These are phyloP conservation scores for Isatis tinctoria DNA, from an alignment of 345 rosid genomes.

Conservation along the genomic window DNA sequence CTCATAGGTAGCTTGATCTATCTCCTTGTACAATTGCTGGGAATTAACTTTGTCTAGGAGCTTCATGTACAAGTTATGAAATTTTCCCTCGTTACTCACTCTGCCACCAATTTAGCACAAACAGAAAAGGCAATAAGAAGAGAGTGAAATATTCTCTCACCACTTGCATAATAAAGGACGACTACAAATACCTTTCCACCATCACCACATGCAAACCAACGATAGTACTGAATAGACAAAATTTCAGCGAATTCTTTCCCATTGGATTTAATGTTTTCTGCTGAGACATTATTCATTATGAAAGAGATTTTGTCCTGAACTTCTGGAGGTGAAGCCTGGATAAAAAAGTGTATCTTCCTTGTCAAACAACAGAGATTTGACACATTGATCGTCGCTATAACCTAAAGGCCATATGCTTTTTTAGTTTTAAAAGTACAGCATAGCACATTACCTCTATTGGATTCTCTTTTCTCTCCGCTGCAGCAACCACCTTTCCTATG, in stretches of 20 bases:
- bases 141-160: not conserved
- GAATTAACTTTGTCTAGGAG: conserved; percentile 72
- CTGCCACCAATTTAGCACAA: conserved; percentile 31
- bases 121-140: not conserved
- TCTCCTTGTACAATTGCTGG: conserved; percentile 63
- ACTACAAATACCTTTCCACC: conserved; percentile 55
- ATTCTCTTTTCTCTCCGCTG: conserved; percentile 76
- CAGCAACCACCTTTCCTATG: conserved; percentile 79
- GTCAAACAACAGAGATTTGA: not conserved
- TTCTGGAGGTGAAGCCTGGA: conserved; percentile 75
- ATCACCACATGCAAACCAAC: conserved; percentile 98
- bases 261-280: conserved; percentile 60
- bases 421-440: not conserved
- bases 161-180: not conserved
- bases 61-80: conserved; percentile 83
- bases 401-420: not conserved
- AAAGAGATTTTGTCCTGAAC: conserved; percentile 77
- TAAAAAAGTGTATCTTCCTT: not conserved
- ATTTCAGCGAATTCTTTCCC: conserved; percentile 71
- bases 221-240: conserved; percentile 54
- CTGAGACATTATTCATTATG: conserved; percentile 69
- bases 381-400: not conserved
- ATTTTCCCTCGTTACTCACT: conserved; percentile 83
- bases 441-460: conserved; percentile 56
- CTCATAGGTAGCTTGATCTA: conserved; percentile 69